phyloP scores from a whole-genome alignment of 2,329 filamentous ascomycete genomes.

The Exophiala spinifera region DNA sequence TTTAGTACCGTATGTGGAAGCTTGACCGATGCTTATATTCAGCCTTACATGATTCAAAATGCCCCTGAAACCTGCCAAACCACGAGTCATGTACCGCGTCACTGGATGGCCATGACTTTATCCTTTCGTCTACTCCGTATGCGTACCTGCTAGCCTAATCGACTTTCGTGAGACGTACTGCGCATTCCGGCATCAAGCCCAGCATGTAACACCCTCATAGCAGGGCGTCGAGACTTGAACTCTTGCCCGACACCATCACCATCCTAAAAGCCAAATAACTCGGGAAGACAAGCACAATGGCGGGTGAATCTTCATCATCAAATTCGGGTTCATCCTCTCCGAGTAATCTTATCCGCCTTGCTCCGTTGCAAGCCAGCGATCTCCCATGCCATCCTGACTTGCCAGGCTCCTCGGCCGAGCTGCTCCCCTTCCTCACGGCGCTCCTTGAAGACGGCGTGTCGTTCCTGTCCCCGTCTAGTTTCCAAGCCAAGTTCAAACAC shows the following conservation, averaged over 20 bases:
- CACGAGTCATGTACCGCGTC: slow-evolving; percentile 1
- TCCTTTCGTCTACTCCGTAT: background rate
- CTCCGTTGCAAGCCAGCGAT: slow-evolving; percentile 22
- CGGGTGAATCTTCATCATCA: background rate
- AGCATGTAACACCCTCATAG: background rate
- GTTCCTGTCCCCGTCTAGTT: slow-evolving; percentile 22
- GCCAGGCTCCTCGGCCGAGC: slow-evolving; percentile 10
- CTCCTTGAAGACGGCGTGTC: slow-evolving; percentile 26
- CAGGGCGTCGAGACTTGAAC: background rate
- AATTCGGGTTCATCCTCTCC: background rate
- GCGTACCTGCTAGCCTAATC: background rate
- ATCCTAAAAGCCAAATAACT: background rate
- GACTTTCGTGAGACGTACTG: background rate
- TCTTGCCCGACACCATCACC: background rate
- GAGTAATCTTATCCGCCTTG: slow-evolving; percentile 27
- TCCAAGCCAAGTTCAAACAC: slow-evolving; percentile 22
- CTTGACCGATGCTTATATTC: background rate
- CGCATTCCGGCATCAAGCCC: background rate
- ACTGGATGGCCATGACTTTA: background rate
- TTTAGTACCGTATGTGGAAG: background rate
- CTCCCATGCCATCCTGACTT: slow-evolving; percentile 26
- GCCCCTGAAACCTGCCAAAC: background rate
- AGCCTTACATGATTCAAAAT: slow-evolving; percentile 10
- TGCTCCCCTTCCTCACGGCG: slow-evolving; percentile 21
- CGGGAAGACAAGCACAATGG: background rate